Evolutionary conservation across 768 basidiomycete species (phyloP).

Genomic region (Kondoa malvinella): DNA sequence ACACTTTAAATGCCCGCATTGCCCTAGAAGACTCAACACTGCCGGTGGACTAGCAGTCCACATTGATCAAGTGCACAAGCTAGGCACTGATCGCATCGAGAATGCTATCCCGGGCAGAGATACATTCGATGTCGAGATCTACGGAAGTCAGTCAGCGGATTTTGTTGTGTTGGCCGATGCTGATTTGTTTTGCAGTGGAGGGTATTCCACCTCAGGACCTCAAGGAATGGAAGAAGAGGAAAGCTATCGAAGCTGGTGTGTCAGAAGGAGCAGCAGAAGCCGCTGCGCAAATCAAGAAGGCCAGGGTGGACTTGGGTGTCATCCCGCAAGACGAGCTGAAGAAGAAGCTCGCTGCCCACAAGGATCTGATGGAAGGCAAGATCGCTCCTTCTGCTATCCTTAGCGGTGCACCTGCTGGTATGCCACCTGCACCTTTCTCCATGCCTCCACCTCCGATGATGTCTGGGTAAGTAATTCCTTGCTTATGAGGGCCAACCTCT

Average conservation of each 20-base stretch:
- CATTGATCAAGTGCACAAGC: conserved; percentile 95
- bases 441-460: not conserved
- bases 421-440: conserved; percentile 35
- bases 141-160: conserved; percentile 42
- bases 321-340: conserved; percentile 68
- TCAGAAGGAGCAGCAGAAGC: conserved; percentile 25
- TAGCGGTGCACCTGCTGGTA: conserved; percentile 29
- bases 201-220: conserved; percentile 87
- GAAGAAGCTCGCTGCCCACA: conserved; percentile 73
- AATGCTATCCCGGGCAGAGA: conserved; percentile 92
- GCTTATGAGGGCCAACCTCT: not conserved
- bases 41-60: conserved; percentile 96
- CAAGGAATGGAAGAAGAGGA: conserved; percentile 86
- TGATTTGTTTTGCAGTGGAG: conserved; percentile 43
- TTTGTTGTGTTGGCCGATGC: not conserved
- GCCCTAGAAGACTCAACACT: conserved; percentile 85
- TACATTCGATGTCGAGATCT: conserved; percentile 96
- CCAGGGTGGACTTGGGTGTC: conserved; percentile 48
- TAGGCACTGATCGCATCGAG: conserved; percentile 93
- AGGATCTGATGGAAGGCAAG: conserved; percentile 54
- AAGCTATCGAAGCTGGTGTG: conserved; percentile 82
- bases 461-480: not conserved
- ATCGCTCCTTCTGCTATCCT: conserved; percentile 29
- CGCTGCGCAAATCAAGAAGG: conserved; percentile 61
- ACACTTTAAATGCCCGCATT: conserved; percentile 95